Conservation (phyloP, 2,329 filamentous ascomycete genomes). For the Colletotrichum salicis region DNA sequence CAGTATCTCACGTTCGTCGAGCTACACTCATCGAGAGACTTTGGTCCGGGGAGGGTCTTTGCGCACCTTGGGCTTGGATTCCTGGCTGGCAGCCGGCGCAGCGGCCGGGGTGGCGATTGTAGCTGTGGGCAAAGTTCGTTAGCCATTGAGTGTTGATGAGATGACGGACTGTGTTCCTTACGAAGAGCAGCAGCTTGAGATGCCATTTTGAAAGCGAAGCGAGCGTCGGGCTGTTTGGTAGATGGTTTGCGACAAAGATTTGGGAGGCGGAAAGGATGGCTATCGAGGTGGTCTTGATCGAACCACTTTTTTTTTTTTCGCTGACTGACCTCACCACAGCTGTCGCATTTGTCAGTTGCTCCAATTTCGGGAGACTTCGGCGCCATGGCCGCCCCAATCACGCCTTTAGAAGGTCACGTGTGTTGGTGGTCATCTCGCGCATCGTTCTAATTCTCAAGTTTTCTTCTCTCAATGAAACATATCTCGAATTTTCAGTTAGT, state of each 20-base stretch:
- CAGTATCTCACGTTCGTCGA: neutral
- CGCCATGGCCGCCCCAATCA: slow-evolving; percentile 25
- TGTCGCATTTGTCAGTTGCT: slow-evolving; percentile 36
- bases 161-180: slow-evolving; percentile 35
- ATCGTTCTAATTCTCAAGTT: neutral
- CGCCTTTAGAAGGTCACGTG: slow-evolving; percentile 28
- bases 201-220: slow-evolving; percentile 40
- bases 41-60: neutral
- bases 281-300: slow-evolving; percentile 1
- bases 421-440: neutral
- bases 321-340: slow-evolving; percentile 31
- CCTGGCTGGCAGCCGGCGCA: slow-evolving; percentile 43
- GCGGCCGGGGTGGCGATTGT: slow-evolving; percentile 43
- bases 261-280: neutral
- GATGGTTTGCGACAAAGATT: slow-evolving; percentile 6
- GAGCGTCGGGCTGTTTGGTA: slow-evolving; percentile 9
- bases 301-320: slow-evolving; percentile 35
- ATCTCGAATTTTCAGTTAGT: neutral
- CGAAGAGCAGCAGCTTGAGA: slow-evolving; percentile 43
- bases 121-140: slow-evolving; percentile 16
- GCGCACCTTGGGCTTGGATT: slow-evolving; percentile 57
- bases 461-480: neutral
- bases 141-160: slow-evolving; percentile 4
- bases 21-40: neutral
- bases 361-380: slow-evolving; percentile 10